Evolutionary conservation across 768 basidiomycete species (phyloP).

Genomic region (Tricholoma hemisulphureum): DNA sequence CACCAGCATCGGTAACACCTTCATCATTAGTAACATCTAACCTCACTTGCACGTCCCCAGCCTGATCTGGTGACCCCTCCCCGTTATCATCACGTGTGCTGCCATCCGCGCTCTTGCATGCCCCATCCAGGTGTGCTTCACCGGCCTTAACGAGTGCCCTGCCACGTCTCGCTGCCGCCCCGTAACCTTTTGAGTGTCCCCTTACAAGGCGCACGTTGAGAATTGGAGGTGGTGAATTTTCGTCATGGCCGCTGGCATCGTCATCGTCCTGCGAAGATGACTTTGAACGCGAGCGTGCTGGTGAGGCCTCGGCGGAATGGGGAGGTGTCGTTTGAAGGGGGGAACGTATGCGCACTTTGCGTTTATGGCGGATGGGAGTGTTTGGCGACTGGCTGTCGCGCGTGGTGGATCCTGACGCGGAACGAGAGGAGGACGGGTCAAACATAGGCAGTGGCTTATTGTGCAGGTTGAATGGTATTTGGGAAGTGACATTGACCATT

Average conservation of each 20-base stretch:
- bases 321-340: constrained; percentile 16
- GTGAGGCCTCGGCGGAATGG: constrained; percentile 17
- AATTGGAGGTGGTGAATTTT: constrained; percentile 11
- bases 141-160: constrained; percentile 13
- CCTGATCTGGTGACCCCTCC: background rate
- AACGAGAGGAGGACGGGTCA: constrained; percentile 26
- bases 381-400: constrained; percentile 14
- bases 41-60: background rate
- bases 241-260: constrained; percentile 2
- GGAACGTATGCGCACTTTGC: constrained; percentile 4
- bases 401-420: constrained; percentile 22
- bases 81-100: background rate
- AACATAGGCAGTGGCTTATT: constrained; percentile 31
- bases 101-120: background rate
- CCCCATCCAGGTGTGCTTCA: background rate
- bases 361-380: constrained; percentile 2
- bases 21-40: background rate
- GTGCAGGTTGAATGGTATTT: constrained; percentile 57
- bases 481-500: constrained; percentile 62
- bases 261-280: constrained; percentile 9
- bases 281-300: constrained; percentile 7
- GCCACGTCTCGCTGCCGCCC: constrained; percentile 12
- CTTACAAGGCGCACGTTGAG: constrained; percentile 27
- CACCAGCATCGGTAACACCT: background rate
- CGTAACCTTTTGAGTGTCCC: background rate